A percentile compares a stretch with the other conserved stretches of the same genome.
Evolutionary conservation across 148 eudicot species (phyloP).

Genomic region (Persicaria maculosa): DNA sequence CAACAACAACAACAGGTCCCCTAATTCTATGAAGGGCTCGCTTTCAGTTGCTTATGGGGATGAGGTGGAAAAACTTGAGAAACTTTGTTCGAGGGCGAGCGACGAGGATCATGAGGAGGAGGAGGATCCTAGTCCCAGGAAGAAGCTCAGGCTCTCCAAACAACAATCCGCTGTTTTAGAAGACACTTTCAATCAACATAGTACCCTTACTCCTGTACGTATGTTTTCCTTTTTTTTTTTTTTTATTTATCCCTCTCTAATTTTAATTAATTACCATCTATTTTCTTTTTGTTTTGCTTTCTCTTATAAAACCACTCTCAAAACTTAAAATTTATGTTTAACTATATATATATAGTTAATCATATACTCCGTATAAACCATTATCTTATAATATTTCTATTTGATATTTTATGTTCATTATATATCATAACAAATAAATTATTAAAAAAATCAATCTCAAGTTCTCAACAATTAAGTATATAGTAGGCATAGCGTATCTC

Average conservation of each 20-base stretch:
- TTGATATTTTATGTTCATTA: too few species aligned
- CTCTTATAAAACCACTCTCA: neutral
- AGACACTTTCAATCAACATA: conserved; percentile 57
- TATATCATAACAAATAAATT: too few species aligned
- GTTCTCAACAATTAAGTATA: too few species aligned
- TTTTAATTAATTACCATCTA: neutral
- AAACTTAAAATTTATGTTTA: neutral
- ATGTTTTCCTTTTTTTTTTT: neutral
- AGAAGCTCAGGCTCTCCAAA: conserved; percentile 62
- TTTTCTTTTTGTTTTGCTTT: neutral
- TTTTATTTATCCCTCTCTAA: neutral
- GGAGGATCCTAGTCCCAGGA: conserved; percentile 41
- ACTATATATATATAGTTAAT: neutral
- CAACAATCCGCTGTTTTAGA: conserved; percentile 62
- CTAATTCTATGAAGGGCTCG: neutral
- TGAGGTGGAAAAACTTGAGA: neutral
- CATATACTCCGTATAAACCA: neutral
- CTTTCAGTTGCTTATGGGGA: neutral
- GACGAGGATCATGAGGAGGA: conserved; percentile 28
- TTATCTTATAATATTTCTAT: neutral
- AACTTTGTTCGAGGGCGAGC: neutral
- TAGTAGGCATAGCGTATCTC: too few species aligned
- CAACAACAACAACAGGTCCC: neutral
- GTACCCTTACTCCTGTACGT: conserved; percentile 61
- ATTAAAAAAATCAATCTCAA: too few species aligned